Conservation (phyloP, 148 eudicot species). For the Arctostaphylos glauca region DNA sequence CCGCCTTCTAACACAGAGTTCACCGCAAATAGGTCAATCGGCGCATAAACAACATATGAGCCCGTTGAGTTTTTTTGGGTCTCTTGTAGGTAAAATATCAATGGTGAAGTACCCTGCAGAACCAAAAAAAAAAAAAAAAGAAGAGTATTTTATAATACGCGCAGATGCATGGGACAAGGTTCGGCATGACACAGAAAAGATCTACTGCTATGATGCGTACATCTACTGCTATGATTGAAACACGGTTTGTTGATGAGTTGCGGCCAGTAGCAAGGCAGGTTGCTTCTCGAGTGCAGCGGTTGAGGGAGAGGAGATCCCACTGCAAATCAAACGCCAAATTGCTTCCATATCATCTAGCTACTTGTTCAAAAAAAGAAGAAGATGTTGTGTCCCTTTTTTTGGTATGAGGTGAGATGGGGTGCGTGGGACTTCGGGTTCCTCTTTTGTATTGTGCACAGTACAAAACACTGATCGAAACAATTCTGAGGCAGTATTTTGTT, state of each 20-base stretch:
- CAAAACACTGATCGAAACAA: too few relatives aligned
- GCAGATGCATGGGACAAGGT: neutral
- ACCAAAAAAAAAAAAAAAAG: neutral
- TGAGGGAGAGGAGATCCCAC: constrained; percentile 57
- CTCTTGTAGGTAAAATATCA: constrained; percentile 43
- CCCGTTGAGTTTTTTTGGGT: constrained; percentile 28
- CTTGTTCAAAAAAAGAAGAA: too few relatives aligned
- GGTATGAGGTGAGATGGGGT: too few relatives aligned
- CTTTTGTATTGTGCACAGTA: too few relatives aligned
- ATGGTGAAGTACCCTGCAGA: constrained; percentile 21
- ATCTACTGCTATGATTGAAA: constrained; percentile 36
- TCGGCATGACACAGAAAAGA: neutral
- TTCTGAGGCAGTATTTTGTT: too few relatives aligned
- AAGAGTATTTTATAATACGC: too few relatives aligned
- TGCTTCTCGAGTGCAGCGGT: constrained; percentile 25
- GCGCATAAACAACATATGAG: constrained; percentile 41
- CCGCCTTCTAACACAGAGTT: constrained; percentile 27
- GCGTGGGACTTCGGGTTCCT: too few relatives aligned
- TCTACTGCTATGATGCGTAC: constrained; percentile 24
- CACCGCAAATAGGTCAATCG: constrained; percentile 30
- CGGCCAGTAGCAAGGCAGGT: constrained; percentile 24
- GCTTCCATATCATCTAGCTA: too few relatives aligned
- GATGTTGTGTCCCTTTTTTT: too few relatives aligned
- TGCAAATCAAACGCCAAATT: constrained; percentile 13
- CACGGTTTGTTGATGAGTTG: constrained; percentile 20